Evolutionary conservation across 257 asterid species (phyloP).

Genomic region (Echites panduratus): DNA sequence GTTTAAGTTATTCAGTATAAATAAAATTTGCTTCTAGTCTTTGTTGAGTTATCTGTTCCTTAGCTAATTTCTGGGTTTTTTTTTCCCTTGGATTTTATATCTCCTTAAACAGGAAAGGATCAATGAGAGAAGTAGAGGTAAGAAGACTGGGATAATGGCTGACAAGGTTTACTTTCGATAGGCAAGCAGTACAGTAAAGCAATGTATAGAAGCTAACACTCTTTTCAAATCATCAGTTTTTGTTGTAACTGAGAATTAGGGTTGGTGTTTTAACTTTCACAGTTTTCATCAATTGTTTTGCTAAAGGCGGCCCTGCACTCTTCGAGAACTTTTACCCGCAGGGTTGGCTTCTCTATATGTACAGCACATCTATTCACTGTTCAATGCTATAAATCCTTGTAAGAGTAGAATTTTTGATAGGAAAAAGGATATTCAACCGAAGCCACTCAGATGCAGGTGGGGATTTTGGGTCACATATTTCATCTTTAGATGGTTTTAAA

Average conservation of each 20-base stretch:
- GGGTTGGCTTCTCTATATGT: background rate
- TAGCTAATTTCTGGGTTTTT: background rate
- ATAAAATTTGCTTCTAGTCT: background rate
- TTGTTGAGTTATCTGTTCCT: background rate
- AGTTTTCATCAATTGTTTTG: background rate
- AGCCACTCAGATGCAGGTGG: background rate
- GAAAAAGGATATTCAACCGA: too few relatives aligned
- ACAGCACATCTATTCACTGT: background rate
- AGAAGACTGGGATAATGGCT: constrained; percentile 14
- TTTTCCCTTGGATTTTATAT: background rate
- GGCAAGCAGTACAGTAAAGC: constrained; percentile 7
- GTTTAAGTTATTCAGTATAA: too few relatives aligned
- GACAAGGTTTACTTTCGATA: constrained; percentile 24
- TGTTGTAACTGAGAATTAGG: background rate
- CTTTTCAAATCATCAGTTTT: background rate
- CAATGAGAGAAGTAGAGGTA: constrained; percentile 15
- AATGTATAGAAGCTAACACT: background rate
- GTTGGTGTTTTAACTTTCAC: too few relatives aligned
- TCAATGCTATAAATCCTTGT: background rate
- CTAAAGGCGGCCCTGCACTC: background rate
- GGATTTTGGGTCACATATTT: background rate
- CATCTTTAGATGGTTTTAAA: background rate
- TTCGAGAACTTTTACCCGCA: background rate
- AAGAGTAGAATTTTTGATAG: too few relatives aligned
- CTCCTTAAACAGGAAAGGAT: constrained; percentile 24